Percentiles rank a stretch among this genome's conserved stretches.
Conservation (phyloP, 495 filamentous ascomycete genomes). For the Venustampulla echinocandica region DNA sequence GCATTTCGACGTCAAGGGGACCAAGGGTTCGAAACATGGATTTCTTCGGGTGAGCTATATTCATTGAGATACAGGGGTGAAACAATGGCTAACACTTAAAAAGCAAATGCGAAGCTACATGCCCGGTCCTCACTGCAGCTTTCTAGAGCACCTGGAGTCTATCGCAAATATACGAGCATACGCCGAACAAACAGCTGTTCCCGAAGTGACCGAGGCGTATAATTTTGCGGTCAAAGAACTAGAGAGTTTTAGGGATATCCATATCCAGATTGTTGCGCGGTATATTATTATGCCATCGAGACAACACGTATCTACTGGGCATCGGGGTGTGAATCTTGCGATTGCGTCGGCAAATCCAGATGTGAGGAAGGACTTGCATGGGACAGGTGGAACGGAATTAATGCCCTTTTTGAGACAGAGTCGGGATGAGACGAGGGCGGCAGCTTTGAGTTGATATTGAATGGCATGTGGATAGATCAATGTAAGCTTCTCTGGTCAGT, state of each 20-base stretch:
- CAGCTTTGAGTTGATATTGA: background rate
- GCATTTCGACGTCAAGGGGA: conserved; percentile 9
- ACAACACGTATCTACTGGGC: background rate
- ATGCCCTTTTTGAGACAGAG: conserved; percentile 23
- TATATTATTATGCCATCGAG: conserved; percentile 25
- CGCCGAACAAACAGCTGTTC: background rate
- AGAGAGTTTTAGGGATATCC: conserved; percentile 22
- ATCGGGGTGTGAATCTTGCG: conserved; percentile 14
- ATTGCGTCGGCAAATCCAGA: conserved; percentile 13
- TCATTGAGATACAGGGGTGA: no score
- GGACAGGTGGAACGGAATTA: conserved; percentile 27
- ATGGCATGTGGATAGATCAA: background rate
- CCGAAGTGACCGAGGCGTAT: conserved; percentile 16
- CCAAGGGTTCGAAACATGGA: conserved; percentile 5
- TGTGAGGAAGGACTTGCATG: conserved; percentile 12
- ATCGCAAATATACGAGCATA: conserved; percentile 18
- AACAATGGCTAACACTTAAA: background rate
- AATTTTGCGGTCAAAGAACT: conserved; percentile 18
- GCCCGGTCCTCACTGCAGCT: conserved; percentile 23
- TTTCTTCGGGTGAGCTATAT: no score
- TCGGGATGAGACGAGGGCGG: conserved; percentile 17
- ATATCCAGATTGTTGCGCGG: conserved; percentile 25
- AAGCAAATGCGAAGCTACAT: conserved; percentile 27
- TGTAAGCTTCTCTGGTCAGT: no score
- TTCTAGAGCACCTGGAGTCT: conserved; percentile 18